Percentiles rank a stretch among this genome's conserved stretches.
These are phyloP conservation scores for Aspergillus transmontanensis DNA, from an alignment of 2,329 filamentous ascomycete genomes.

Conservation along the genomic window DNA sequence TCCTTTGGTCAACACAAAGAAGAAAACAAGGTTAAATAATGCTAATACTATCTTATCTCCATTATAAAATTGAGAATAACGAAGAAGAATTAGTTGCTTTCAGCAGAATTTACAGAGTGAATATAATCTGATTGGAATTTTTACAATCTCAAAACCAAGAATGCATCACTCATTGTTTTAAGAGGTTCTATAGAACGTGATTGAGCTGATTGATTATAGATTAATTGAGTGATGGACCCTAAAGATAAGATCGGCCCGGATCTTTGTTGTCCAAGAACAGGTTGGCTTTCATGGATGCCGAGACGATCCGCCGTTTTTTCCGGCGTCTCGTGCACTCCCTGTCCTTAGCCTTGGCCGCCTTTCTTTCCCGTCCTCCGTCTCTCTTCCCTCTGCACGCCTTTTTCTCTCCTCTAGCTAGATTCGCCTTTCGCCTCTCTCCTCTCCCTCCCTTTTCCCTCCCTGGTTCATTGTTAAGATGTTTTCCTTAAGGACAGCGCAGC, in stretches of 20 bases:
- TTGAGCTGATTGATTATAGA: not conserved
- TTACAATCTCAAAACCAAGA: not conserved
- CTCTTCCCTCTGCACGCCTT: slow-evolving; percentile 5
- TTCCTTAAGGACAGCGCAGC: slow-evolving; percentile 42
- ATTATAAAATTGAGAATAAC: not conserved
- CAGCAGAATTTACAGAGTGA: not conserved
- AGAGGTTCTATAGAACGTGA: not conserved
- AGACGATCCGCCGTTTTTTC: slow-evolving; percentile 41
- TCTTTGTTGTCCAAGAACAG: slow-evolving; percentile 8
- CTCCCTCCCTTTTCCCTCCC: slow-evolving; percentile 9
- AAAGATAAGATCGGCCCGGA: slow-evolving; percentile 28
- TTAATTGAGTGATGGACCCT: not conserved
- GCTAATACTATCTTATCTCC: not conserved
- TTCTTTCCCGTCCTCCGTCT: slow-evolving; percentile 12
- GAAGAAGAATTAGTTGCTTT: not conserved
- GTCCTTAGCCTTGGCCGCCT: slow-evolving; percentile 7
- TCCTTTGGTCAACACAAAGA: not conserved
- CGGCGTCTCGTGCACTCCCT: slow-evolving; percentile 21
- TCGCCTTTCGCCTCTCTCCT: slow-evolving; percentile 15
- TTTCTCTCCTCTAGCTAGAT: slow-evolving; percentile 6
- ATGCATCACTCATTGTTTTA: slow-evolving; percentile 18
- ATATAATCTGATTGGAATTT: not conserved
- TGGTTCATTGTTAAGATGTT: slow-evolving; percentile 39
- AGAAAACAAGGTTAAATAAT: not conserved
- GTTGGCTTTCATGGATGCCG: slow-evolving; percentile 29